Evolutionary conservation across 2,329 filamentous ascomycete genomes (phyloP), one percentile per base, ranked within the genome.

Genomic region (Claviceps monticola): DNA sequence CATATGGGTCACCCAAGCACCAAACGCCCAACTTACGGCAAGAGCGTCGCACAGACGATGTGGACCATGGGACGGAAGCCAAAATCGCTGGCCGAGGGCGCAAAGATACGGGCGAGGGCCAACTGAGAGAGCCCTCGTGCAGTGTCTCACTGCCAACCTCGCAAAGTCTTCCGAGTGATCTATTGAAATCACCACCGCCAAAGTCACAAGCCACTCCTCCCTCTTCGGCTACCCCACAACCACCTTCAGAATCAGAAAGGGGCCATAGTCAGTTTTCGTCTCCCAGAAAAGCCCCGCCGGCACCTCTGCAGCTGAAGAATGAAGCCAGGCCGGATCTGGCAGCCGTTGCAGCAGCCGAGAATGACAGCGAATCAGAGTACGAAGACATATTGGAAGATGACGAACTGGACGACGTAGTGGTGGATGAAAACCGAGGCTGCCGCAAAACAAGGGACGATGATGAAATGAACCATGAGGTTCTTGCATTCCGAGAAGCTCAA

Each of bases 361-460:
- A 78, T 2, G 78, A 81, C 38, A 83, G 83, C 0, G 87, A 88
- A 54, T 90, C 87, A 0, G 89, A 95, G 56, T 93, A 90, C 58
- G 88, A 93, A 54, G 85, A 90, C 56, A 76, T 86, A 38, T 68
- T 88, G 13, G 83, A 87, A 55, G 80, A 34, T 34, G 29, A 34
- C 29, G 29, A 34, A 34, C 9, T 84, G 3, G 76, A 83, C 45
- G 82, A 85, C 56, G 71, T 83, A 48, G 71, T 76, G 0, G 68
- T 75, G 0, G 68, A 76, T 38, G 72, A 77, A 13, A 71, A 80
- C 50, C 78, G 90, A 55, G 91, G 89, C 8, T 79, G 89, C 54
- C 77, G 88, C 59, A 88, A 85, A 66, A 95, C 89, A 2, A 79
- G 90, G 50, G 88, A 91, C 64, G 88, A 95, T 55, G 90, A 96